Conservation (phyloP, 2,329 filamentous ascomycete species). For the Colletotrichum spaethianum region DNA sequence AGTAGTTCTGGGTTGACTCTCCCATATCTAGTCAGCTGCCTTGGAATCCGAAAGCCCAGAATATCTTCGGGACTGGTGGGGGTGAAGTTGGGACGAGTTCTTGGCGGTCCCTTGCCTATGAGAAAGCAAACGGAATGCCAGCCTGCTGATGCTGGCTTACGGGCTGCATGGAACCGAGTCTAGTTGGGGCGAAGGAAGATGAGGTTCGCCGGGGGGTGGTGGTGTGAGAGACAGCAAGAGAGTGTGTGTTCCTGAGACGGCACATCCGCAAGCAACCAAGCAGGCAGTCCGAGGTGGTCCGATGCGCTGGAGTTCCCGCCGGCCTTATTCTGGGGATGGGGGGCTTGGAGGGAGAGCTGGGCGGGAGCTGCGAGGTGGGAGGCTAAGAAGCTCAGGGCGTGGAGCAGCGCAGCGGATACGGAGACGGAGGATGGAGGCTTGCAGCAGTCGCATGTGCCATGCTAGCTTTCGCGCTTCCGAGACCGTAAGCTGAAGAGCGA, state of each 20-base stretch:
- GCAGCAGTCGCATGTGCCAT: constrained; percentile 13
- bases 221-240: background rate
- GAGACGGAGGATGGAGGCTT: constrained; percentile 26
- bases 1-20: background rate
- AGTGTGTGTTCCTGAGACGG: constrained; percentile 18
- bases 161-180: constrained; percentile 31
- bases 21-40: constrained; percentile 2
- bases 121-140: constrained; percentile 4
- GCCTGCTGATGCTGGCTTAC: constrained; percentile 35
- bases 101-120: background rate
- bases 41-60: background rate
- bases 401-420: constrained; percentile 7
- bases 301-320: background rate
- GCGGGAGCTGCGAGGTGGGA: background rate
- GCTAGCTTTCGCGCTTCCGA: constrained; percentile 29
- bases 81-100: background rate
- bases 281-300: constrained; percentile 2
- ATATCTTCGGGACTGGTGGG: background rate
- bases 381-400: constrained; percentile 25
- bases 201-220: constrained; percentile 2
- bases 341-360: background rate
- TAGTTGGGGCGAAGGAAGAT: constrained; percentile 30
- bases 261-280: background rate
- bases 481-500: constrained; percentile 26
- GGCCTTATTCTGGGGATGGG: background rate